Base-by-base conservation (phyloP, 2,329 filamentous ascomycete species). In the Keithomyces neogunnii region DNA sequence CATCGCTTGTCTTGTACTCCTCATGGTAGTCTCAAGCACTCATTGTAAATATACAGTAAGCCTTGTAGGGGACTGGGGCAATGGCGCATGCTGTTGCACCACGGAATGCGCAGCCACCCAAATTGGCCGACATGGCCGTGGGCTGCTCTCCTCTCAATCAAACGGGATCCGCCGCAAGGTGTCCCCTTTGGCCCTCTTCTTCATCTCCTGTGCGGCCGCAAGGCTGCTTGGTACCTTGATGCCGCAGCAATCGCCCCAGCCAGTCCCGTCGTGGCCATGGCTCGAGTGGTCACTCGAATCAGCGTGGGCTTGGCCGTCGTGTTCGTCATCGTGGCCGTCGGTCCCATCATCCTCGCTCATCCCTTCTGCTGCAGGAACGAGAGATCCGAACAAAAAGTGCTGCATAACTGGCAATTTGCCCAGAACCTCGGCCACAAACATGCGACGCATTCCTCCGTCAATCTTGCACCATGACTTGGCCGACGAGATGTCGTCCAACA, bases 321-420 rank as follows among this genome's bases (percentile, higher is more conserved):
- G 78, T 31, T 73, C 73, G 9, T 76, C 77, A 42, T 75, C 73
- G 3, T 66, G 66, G 3, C 65, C 62, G 4, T 66, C 62, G n/a
- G 72, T 76, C 1, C 70, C 69, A 45, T 81, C 77, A 59, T 84
- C 81, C 45, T 74, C 77, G 55, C 82, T 87, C 93, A 99, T 97
- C 1, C 82, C 88, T 28, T 89, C 81, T 0, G 77, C 81, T 0
- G 92, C 89, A 0, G 89, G 85, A 2, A 99, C 77, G 48, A 99
- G 69, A 7, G 84, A 86, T 1, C 93, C 93, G 63, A 99, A 99
- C 50, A 99, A 64, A 61, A 99, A 99, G 67, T 99, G 95, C 70
- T 99, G 93, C 90, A 97, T 97, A 43, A 99, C 92, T 1, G 93
- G 93, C 51, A 99, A 67, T 69, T 99, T 99, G 33, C 87, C 84